Evolutionary conservation across 2,329 filamentous ascomycete species (phyloP).

Genomic region (Colletotrichum sublineola): DNA sequence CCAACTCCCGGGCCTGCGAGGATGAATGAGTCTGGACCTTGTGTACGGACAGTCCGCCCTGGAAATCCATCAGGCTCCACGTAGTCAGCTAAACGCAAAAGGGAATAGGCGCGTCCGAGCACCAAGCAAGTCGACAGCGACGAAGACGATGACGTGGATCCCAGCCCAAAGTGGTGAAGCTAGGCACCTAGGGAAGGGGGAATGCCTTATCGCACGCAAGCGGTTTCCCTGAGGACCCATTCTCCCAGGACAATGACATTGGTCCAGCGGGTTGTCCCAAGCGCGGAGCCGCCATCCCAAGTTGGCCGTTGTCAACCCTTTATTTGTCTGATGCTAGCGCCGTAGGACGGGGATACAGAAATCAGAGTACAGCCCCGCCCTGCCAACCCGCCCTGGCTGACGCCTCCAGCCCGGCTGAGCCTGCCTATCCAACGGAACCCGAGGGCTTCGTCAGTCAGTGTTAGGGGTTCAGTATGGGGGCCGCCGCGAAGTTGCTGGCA

Average conservation of each 20-base stretch:
- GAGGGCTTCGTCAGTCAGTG: slow-evolving; percentile 16
- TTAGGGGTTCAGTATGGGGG: too few species aligned
- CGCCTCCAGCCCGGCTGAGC: slow-evolving; percentile 20
- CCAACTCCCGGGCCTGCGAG: slow-evolving; percentile 12
- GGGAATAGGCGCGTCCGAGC: slow-evolving; percentile 20
- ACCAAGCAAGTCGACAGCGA: background rate
- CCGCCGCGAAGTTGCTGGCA: slow-evolving; percentile 1
- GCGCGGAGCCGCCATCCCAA: slow-evolving; percentile 33
- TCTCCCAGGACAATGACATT: slow-evolving; percentile 23
- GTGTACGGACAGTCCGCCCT: slow-evolving; percentile 16
- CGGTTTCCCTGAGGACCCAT: slow-evolving; percentile 21
- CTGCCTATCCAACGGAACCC: background rate
- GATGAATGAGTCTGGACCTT: slow-evolving; percentile 20
- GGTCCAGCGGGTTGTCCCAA: slow-evolving; percentile 22
- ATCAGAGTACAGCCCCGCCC: background rate
- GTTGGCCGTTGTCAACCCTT: slow-evolving; percentile 23
- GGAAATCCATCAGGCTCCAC: slow-evolving; percentile 36
- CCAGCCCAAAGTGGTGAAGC: slow-evolving; percentile 33
- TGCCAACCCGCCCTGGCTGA: slow-evolving; percentile 1
- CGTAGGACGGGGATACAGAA: slow-evolving; percentile 12
- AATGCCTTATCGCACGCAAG: slow-evolving; percentile 11
- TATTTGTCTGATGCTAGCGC: slow-evolving; percentile 35
- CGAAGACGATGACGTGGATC: slow-evolving; percentile 17
- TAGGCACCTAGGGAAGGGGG: slow-evolving; percentile 8
- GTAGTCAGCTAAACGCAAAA: slow-evolving; percentile 35